A percentile compares a stretch with the other conserved stretches of the same genome.
Evolutionary conservation across 306 rosid genomes (phyloP).

Genomic region (Medicago truncatula): DNA sequence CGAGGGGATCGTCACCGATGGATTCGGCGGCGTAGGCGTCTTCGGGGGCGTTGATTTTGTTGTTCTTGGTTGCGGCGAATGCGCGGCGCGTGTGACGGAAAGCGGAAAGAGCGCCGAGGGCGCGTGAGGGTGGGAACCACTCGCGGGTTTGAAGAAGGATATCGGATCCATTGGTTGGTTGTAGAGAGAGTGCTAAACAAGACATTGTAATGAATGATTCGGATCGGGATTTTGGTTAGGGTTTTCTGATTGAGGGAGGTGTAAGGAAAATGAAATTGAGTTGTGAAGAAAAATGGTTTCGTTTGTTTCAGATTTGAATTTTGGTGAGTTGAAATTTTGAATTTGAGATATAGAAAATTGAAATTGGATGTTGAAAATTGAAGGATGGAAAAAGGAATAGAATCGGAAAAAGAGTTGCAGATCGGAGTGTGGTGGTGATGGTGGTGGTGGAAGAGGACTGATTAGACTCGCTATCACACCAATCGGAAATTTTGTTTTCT

Average conservation of each 20-base stretch:
- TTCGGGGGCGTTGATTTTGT: conserved; percentile 40
- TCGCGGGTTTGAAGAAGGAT: conserved; percentile 92
- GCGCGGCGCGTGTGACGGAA: conserved; percentile 85
- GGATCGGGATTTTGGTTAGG: conserved; percentile 24
- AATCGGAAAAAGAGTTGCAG: not conserved
- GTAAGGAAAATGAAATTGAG: not conserved
- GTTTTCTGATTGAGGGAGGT: conserved; percentile 21
- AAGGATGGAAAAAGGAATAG: not conserved
- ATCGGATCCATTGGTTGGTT: conserved; percentile 86
- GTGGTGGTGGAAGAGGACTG: conserved; percentile 26
- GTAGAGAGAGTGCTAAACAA: conserved; percentile 86
- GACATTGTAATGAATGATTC: conserved; percentile 56
- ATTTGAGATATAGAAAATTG: not conserved
- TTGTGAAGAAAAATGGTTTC: not conserved
- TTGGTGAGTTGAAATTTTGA: not conserved
- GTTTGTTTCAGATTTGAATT: conserved; percentile 23
- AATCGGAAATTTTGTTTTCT: not conserved
- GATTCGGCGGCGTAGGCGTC: conserved; percentile 73
- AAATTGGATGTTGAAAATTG: not conserved
- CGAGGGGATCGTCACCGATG: conserved; percentile 86
- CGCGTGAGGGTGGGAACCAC: conserved; percentile 94
- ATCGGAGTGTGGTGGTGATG: conserved; percentile 30
- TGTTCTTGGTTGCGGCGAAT: conserved; percentile 54
- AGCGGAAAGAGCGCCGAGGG: conserved; percentile 86
- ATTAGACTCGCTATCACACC: conserved; percentile 6